Base-by-base conservation (phyloP, 176 grass and related monocot species). In the Oryza meridionalis region DNA sequence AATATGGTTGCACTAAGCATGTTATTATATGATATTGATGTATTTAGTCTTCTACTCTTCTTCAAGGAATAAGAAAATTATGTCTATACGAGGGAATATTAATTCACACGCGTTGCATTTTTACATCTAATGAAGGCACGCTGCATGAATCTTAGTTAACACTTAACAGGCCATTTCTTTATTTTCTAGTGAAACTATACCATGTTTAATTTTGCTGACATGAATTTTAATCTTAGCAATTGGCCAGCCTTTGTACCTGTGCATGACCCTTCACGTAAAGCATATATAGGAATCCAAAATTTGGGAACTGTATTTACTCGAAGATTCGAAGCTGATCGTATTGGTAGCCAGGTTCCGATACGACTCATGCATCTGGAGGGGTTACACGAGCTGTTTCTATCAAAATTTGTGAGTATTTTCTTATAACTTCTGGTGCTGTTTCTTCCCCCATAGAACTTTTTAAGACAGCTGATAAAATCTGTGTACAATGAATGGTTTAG, bases 271-370 rank as follows among this genome's bases (percentile, higher is more conserved):
- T 98, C 96, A 68, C 71, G 96, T 51, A 95, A 90, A 92, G 89
- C 93, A 83, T 95, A 94, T 82, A 95, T 94, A 42, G 96, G 96
- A 67, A 98, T 98, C 67, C 96, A 98, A 88, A 98, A 98, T 86
- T 78, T 93, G 87, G 96, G 93, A 70, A 86, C 91, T 61, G 89
- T 90, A 72, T 98, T 95, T 88, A 98, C 96, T 71, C 84, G 96
- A 90, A 92, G 96, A 82, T 98, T 95, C 90, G 96, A 98, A 92
- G 93, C 91, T 77, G 96, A 98, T 67, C 86, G 93, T 73, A 95
- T 95, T 88, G 93, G 93, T 88, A 98, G 89, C 82, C 96, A 98
- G 64, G 93, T 98, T 64, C 96, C 96, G 21, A 88, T 95, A 88
- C 84, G 85, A 70, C 84, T 98, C 17, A 98, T 98, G 93, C 96